Conservation (phyloP, 2,329 filamentous ascomycete species). For the Bipolaris sorokiniana region DNA sequence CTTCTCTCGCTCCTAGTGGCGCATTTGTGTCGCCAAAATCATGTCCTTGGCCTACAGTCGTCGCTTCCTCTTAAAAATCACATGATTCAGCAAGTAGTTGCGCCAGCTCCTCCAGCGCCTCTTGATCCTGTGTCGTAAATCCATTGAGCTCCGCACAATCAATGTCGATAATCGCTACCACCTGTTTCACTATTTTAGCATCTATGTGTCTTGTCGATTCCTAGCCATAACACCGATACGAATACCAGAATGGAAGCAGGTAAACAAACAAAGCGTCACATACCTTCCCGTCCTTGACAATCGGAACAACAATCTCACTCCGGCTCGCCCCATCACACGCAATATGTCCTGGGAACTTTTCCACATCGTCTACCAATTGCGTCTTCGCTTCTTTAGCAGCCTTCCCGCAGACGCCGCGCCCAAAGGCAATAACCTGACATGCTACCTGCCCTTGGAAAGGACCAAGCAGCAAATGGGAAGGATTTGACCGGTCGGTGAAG, state of each 20-base stretch:
- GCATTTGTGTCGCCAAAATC: not conserved
- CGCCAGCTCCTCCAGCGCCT: slow-evolving; percentile 67
- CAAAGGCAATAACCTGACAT: slow-evolving; percentile 77
- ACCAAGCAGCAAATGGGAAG: slow-evolving; percentile 70
- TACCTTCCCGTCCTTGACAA: slow-evolving; percentile 61
- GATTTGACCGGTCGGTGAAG: slow-evolving; percentile 45
- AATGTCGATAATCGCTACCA: slow-evolving; percentile 79
- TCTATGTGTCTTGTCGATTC: slow-evolving; percentile 11
- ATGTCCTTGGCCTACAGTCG: not conserved
- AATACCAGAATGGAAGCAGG: slow-evolving; percentile 12
- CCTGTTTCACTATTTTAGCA: slow-evolving; percentile 39
- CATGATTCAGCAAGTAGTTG: slow-evolving; percentile 41
- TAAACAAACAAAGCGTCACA: slow-evolving; percentile 20
- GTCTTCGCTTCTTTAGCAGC: slow-evolving; percentile 67
- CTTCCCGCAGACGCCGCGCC: slow-evolving; percentile 75
- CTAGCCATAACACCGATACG: not conserved
- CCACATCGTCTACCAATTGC: slow-evolving; percentile 72
- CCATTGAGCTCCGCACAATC: slow-evolving; percentile 73
- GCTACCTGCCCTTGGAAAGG: slow-evolving; percentile 79
- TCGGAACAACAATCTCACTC: slow-evolving; percentile 83
- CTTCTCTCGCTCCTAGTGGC: too few relatives aligned
- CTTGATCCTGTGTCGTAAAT: slow-evolving; percentile 72
- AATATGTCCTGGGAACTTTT: slow-evolving; percentile 78
- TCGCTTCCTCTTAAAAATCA: slow-evolving; percentile 32
- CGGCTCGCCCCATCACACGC: slow-evolving; percentile 77